These are phyloP conservation scores for Daedaleopsis sinensis DNA, from an alignment of 768 basidiomycete genomes.

Conservation along the genomic window DNA sequence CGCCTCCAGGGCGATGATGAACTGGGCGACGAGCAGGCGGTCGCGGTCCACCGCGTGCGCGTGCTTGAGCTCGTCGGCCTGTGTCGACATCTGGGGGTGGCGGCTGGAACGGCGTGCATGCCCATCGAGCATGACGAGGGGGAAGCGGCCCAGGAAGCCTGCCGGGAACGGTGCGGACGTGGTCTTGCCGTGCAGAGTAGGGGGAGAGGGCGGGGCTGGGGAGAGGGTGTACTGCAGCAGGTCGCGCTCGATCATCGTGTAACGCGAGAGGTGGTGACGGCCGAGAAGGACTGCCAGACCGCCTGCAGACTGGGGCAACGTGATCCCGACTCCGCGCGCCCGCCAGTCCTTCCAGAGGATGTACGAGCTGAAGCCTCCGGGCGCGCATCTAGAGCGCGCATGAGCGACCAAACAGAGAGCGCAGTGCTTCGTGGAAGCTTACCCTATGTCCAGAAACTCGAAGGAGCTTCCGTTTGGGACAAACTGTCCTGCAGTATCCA, in stretches of 20 bases:
- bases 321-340: conserved; percentile 21
- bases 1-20: conserved; percentile 33
- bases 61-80: background rate
- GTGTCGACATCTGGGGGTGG: background rate
- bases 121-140: conserved; percentile 37
- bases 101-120: conserved; percentile 32
- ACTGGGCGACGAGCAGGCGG: conserved; percentile 34
- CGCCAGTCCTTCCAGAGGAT: conserved; percentile 16
- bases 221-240: conserved; percentile 14
- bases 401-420: background rate
- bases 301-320: conserved; percentile 11
- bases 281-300: conserved; percentile 16
- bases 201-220: background rate
- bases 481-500: conserved; percentile 17
- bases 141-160: conserved; percentile 19
- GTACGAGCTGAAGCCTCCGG: conserved; percentile 26
- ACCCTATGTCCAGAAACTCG: conserved; percentile 27
- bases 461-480: conserved; percentile 6
- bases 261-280: conserved; percentile 5
- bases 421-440: background rate
- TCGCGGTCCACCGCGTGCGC: conserved; percentile 20
- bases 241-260: conserved; percentile 12
- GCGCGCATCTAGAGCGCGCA: conserved; percentile 19
- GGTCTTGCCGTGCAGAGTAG: background rate
- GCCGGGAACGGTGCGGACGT: conserved; percentile 2